Conservation (phyloP, 345 rosid genomes). For the Melaleuca quinquenervia region DNA sequence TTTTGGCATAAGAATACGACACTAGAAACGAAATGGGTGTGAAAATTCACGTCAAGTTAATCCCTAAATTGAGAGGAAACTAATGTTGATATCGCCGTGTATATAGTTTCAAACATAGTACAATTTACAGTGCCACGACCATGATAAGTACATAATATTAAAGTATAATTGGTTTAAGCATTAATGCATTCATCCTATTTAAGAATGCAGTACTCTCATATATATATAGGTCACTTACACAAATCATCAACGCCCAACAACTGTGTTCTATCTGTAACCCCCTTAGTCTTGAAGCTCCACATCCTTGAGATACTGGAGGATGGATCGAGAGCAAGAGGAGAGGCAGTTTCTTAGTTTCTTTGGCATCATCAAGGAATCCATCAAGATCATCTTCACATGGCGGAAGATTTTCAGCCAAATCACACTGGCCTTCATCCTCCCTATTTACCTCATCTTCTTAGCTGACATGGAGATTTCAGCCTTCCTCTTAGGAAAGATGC, state of each 20-base stretch:
- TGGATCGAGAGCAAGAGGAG: constrained; percentile 49
- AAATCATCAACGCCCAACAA: not conserved
- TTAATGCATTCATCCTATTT: too few relatives aligned
- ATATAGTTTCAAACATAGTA: not conserved
- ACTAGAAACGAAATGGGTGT: too few relatives aligned
- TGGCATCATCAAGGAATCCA: constrained; percentile 32
- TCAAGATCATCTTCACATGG: constrained; percentile 35
- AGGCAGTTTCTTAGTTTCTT: constrained; percentile 36
- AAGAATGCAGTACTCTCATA: not conserved
- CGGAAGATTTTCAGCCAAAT: constrained; percentile 38
- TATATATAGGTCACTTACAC: not conserved
- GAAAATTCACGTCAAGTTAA: not conserved
- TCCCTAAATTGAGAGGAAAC: not conserved
- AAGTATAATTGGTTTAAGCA: not conserved
- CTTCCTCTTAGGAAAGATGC: constrained; percentile 9
- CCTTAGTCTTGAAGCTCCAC: not conserved
- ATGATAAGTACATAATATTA: not conserved
- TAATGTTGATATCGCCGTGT: not conserved
- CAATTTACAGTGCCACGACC: not conserved
- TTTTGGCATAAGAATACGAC: not conserved
- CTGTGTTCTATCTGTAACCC: not conserved
- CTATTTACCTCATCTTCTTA: constrained; percentile 32
- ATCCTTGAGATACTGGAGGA: not conserved
- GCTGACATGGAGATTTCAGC: constrained; percentile 26
- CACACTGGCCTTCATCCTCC: constrained; percentile 34